Evolutionary conservation across 768 basidiomycete species (phyloP).

Genomic region (Tricholomella constricta): DNA sequence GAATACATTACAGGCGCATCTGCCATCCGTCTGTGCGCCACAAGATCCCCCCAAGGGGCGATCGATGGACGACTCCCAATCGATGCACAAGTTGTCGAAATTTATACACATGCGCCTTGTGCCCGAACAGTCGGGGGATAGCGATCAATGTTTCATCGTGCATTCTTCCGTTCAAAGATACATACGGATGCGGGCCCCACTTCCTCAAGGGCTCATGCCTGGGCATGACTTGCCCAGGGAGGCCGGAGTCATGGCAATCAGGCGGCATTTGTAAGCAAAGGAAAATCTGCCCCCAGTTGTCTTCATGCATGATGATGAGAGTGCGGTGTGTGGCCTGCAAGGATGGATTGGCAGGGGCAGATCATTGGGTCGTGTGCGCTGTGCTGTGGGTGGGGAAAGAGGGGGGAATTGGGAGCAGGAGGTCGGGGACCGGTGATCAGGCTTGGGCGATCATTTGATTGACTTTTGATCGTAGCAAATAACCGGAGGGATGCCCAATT

Average conservation of each 20-base stretch:
- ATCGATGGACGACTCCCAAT: too few relatives aligned
- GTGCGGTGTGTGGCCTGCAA: too few relatives aligned
- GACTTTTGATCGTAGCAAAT: slow-evolving; percentile 13
- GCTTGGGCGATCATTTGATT: slow-evolving; percentile 18
- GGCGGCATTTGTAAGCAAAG: background rate
- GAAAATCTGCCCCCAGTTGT: too few relatives aligned
- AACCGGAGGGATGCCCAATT: background rate
- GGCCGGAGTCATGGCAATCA: slow-evolving; percentile 8
- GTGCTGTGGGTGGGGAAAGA: background rate
- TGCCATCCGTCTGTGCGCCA: background rate
- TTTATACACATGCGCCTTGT: background rate
- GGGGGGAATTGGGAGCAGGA: too few relatives aligned
- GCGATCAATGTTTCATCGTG: background rate
- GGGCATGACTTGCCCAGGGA: too few relatives aligned
- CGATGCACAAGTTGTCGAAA: background rate
- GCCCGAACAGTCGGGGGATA: background rate
- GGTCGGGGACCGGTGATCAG: slow-evolving; percentile 11
- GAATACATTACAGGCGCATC: background rate
- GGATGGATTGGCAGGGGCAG: too few relatives aligned
- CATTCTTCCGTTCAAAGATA: background rate
- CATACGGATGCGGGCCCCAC: background rate
- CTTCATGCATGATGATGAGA: too few relatives aligned
- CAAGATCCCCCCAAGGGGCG: background rate
- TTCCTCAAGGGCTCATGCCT: too few relatives aligned
- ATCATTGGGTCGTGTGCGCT: too few relatives aligned